Evolutionary conservation across 805 yeast species (phyloP).

Genomic region (Kurtzmaniella cleridarum): DNA sequence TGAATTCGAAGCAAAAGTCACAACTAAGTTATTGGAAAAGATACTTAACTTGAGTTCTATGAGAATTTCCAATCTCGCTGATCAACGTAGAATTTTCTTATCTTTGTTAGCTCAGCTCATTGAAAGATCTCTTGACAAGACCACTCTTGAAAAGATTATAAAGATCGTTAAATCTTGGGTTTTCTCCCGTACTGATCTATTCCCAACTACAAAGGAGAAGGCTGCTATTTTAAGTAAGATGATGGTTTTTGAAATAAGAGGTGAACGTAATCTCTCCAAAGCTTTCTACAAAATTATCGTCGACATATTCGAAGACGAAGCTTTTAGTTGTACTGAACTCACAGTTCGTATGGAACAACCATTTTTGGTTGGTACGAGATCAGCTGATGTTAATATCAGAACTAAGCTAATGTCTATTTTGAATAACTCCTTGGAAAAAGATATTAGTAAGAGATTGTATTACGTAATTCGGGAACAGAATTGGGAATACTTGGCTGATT

Average conservation of each 20-base stretch:
- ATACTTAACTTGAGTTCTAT: slow-evolving; percentile 70
- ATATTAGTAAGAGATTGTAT: slow-evolving; percentile 70
- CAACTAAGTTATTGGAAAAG: slow-evolving; percentile 70
- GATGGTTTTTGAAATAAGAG: slow-evolving; percentile 87
- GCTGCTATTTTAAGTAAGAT: slow-evolving; percentile 90
- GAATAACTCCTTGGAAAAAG: slow-evolving; percentile 71
- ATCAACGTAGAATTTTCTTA: slow-evolving; percentile 84
- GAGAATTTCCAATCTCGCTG: slow-evolving; percentile 85
- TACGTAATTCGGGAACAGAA: slow-evolving; percentile 93
- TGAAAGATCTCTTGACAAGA: slow-evolving; percentile 79
- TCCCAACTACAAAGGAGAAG: slow-evolving; percentile 94
- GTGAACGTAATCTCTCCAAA: slow-evolving; percentile 71
- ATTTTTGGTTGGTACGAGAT: slow-evolving; percentile 86
- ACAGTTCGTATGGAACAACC: slow-evolving; percentile 96
- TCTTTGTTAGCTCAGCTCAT: slow-evolving; percentile 83
- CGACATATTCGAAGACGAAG: slow-evolving; percentile 77
- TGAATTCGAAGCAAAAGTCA: slow-evolving; percentile 75
- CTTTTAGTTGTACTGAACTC: slow-evolving; percentile 76
- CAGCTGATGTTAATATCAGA: slow-evolving; percentile 70
- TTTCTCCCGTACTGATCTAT: slow-evolving; percentile 71
- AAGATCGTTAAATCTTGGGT: slow-evolving; percentile 85
- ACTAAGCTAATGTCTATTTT: slow-evolving; percentile 74
- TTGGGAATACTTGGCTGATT: slow-evolving; percentile 93
- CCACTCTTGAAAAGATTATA: slow-evolving; percentile 67
- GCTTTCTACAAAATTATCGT: slow-evolving; percentile 82